phyloP scores from a whole-genome alignment of 2,329 filamentous ascomycete genomes.

The Anisogramma anomala region DNA sequence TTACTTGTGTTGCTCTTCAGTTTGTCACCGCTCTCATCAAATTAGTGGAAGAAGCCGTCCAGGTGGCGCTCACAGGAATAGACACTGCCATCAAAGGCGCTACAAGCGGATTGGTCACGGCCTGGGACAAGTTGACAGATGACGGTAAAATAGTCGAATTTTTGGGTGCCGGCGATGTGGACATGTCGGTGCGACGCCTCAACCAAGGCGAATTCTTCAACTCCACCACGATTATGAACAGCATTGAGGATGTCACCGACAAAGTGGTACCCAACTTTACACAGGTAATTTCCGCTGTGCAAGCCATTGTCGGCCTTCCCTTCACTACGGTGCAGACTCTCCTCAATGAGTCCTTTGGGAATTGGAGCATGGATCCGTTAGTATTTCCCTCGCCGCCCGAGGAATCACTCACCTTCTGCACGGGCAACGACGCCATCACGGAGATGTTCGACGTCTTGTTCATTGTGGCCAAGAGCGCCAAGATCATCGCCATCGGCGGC shows the following conservation, averaged over 20 bases:
- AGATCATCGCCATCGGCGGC: slow-evolving; percentile 65
- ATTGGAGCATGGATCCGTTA: slow-evolving; percentile 66
- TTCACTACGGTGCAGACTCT: slow-evolving; percentile 69
- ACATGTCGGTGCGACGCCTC: slow-evolving; percentile 43
- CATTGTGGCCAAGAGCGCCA: slow-evolving; percentile 53
- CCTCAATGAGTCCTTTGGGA: slow-evolving; percentile 58
- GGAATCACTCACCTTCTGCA: slow-evolving; percentile 76
- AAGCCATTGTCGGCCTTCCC: slow-evolving; percentile 61
- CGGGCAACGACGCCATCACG: slow-evolving; percentile 68
- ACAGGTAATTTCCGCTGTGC: slow-evolving; percentile 71
- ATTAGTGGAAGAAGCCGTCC: slow-evolving; percentile 39
- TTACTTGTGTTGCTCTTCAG: slow-evolving; percentile 78
- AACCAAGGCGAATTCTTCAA: slow-evolving; percentile 41
- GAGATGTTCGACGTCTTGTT: slow-evolving; percentile 71
- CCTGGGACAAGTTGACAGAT: slow-evolving; percentile 39
- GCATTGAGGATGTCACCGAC: slow-evolving; percentile 64
- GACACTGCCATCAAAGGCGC: slow-evolving; percentile 41
- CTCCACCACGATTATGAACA: slow-evolving; percentile 56
- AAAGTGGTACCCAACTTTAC: slow-evolving; percentile 70
- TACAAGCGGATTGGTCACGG: slow-evolving; percentile 37
- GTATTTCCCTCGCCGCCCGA: slow-evolving; percentile 77
- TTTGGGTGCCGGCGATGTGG: slow-evolving; percentile 42
- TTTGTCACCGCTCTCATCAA: slow-evolving; percentile 70
- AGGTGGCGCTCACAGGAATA: slow-evolving; percentile 34
- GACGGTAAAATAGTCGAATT: slow-evolving; percentile 27